phyloP scores from a whole-genome alignment of 441 rosid genomes.

The Viola pubescens region DNA sequence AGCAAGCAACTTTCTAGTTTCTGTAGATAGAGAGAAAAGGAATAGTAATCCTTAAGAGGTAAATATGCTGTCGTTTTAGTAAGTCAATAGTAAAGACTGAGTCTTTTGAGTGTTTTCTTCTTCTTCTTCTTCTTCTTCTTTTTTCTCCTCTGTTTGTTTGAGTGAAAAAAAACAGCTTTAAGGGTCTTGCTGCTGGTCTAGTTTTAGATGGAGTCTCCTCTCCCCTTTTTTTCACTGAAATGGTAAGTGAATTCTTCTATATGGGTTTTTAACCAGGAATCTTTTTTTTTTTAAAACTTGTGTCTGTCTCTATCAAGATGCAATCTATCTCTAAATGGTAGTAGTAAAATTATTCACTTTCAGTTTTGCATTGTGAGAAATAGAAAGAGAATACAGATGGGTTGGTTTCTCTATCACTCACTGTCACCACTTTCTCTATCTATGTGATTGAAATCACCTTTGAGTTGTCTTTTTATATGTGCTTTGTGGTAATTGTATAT shows the following conservation, averaged over 20 bases:
- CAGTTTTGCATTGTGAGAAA: slow-evolving; percentile 24
- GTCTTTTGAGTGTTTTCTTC: slow-evolving; percentile 7
- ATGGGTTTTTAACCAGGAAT: slow-evolving; percentile 8
- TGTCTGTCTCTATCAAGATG: slow-evolving; percentile 27
- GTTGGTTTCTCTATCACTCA: slow-evolving; percentile 17
- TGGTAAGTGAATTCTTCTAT: slow-evolving; percentile 21
- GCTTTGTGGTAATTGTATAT: slow-evolving; percentile 18
- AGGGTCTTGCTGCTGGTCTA: neutral
- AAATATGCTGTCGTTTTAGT: slow-evolving; percentile 14
- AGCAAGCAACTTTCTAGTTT: neutral
- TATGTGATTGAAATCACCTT: slow-evolving; percentile 22
- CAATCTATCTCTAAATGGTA: slow-evolving; percentile 32
- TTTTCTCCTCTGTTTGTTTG: slow-evolving; percentile 1
- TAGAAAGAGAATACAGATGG: slow-evolving; percentile 7
- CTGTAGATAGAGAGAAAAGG: no score
- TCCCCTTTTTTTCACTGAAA: slow-evolving; percentile 13
- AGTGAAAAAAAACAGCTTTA: no score
- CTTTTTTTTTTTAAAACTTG: neutral
- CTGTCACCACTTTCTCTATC: slow-evolving; percentile 20
- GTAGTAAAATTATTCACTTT: slow-evolving; percentile 20
- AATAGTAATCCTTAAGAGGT: slow-evolving; percentile 3
- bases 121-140: slow-evolving; percentile 15
- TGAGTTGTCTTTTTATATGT: slow-evolving; percentile 7
- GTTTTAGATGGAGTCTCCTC: neutral
- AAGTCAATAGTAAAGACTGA: slow-evolving; percentile 13